These are phyloP conservation scores for Colletotrichum tofieldiae DNA, from an alignment of 2,329 filamentous ascomycete genomes.

Conservation along the genomic window DNA sequence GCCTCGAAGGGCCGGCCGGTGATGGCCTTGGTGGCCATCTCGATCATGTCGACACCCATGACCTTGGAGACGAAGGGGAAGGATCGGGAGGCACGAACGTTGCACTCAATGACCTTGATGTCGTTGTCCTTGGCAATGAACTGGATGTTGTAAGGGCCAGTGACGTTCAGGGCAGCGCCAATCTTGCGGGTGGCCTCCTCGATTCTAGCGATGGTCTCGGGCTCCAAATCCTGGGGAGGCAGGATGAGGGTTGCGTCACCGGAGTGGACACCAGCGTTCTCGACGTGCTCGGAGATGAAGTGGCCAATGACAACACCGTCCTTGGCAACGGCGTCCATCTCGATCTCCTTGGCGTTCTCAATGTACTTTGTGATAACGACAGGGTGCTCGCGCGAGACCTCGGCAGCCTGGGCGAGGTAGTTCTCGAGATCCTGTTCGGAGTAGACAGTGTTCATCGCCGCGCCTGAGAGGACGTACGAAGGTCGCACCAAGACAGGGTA, in stretches of 20 bases:
- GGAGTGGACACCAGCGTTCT: constrained; percentile 98
- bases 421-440: constrained; percentile 91
- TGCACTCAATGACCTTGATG: constrained; percentile 99
- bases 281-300: constrained; percentile 98
- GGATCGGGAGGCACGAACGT: constrained; percentile 94
- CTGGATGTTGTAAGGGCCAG: constrained; percentile 98
- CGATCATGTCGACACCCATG: constrained; percentile 97
- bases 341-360: constrained; percentile 98
- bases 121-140: constrained; percentile 99
- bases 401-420: constrained; percentile 91
- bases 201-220: constrained; percentile 90
- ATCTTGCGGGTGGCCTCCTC: constrained; percentile 97
- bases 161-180: constrained; percentile 92
- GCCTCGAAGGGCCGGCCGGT: constrained; percentile 85
- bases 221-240: constrained; percentile 92
- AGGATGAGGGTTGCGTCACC: constrained; percentile 97
- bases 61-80: constrained; percentile 99
- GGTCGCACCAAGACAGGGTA: constrained; percentile 97
- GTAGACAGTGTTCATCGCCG: constrained; percentile 99
- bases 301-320: constrained; percentile 93
- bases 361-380: constrained; percentile 99
- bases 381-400: constrained; percentile 94
- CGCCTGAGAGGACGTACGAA: constrained; percentile 96
- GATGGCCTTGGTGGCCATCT: constrained; percentile 98
- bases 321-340: constrained; percentile 97